Percentiles rank a stretch among this genome's conserved stretches.
phyloP scores from a whole-genome alignment of 257 asterid species.

The Jasminum sambac region DNA sequence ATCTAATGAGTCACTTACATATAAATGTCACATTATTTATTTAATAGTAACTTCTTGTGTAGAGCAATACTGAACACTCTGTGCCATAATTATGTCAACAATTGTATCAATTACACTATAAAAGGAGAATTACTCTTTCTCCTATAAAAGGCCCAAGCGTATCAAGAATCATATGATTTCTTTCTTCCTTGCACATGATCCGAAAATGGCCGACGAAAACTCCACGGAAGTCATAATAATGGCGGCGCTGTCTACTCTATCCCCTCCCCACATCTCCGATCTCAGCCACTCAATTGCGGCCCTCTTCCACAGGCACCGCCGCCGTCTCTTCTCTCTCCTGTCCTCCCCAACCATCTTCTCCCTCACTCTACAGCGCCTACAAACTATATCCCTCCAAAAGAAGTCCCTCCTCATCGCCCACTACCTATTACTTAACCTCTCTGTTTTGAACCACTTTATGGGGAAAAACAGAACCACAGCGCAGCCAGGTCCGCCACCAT shows the following conservation, averaged over 20 bases:
- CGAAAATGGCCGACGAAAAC: slow-evolving; percentile 40
- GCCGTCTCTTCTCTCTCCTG: slow-evolving; percentile 67
- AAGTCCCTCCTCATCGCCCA: slow-evolving; percentile 80
- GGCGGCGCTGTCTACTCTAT: slow-evolving; percentile 63
- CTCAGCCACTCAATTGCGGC: slow-evolving; percentile 64
- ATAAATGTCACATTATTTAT: too few relatives aligned
- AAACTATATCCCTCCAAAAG: slow-evolving; percentile 68
- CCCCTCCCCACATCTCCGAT: slow-evolving; percentile 54
- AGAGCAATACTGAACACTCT: too few relatives aligned
- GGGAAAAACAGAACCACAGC: slow-evolving; percentile 15
- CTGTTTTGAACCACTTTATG: slow-evolving; percentile 39
- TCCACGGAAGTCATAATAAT: slow-evolving; percentile 55
- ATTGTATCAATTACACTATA: neutral
- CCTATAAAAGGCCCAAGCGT: slow-evolving; percentile 2
- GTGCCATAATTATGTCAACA: too few relatives aligned
- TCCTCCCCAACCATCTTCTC: slow-evolving; percentile 66
- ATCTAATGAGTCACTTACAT: too few relatives aligned
- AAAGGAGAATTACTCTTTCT: neutral
- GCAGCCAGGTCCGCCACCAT: neutral
- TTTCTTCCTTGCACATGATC: slow-evolving; percentile 32
- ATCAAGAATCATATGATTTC: neutral
- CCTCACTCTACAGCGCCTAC: slow-evolving; percentile 82
- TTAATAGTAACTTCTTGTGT: too few relatives aligned
- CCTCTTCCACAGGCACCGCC: slow-evolving; percentile 59
- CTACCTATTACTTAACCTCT: slow-evolving; percentile 64